phyloP scores from a whole-genome alignment of 345 rosid species.

The Viola odorata region DNA sequence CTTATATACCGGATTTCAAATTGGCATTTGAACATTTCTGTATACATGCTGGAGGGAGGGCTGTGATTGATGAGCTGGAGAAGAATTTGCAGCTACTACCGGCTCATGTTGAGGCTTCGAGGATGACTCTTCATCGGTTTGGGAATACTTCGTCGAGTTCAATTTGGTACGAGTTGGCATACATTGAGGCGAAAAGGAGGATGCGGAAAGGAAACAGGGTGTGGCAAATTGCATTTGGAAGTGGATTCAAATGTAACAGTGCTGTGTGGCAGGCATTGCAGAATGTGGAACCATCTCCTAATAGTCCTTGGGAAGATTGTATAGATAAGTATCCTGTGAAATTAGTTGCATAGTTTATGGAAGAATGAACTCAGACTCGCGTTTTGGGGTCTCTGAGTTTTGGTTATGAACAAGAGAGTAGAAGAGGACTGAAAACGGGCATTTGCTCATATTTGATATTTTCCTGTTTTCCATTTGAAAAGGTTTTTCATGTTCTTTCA shows the following conservation, averaged over 20 bases:
- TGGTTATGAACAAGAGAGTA: no score
- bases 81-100: slow-evolving; percentile 22
- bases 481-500: no score
- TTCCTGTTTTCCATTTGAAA: no score
- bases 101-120: slow-evolving; percentile 20
- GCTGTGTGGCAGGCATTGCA: slow-evolving; percentile 21
- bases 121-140: slow-evolving; percentile 25
- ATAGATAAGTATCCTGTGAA: slow-evolving; percentile 17
- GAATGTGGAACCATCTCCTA: slow-evolving; percentile 11
- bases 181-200: slow-evolving; percentile 15
- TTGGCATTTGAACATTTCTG: slow-evolving; percentile 27
- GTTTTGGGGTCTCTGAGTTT: not conserved
- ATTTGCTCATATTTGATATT: no score
- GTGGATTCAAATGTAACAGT: slow-evolving; percentile 25
- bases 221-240: slow-evolving; percentile 25
- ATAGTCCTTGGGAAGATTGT: slow-evolving; percentile 17
- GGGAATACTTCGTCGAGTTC: slow-evolving; percentile 25
- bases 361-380: not conserved
- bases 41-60: slow-evolving; percentile 22
- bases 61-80: slow-evolving; percentile 25
- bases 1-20: slow-evolving; percentile 26
- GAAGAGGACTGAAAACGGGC: no score
- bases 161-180: slow-evolving; percentile 21
- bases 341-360: not conserved
- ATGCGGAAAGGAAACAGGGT: slow-evolving; percentile 17